These are phyloP conservation scores for Nakazawaea ambrosiae DNA, from an alignment of 805 yeast species.

Conservation along the genomic window DNA sequence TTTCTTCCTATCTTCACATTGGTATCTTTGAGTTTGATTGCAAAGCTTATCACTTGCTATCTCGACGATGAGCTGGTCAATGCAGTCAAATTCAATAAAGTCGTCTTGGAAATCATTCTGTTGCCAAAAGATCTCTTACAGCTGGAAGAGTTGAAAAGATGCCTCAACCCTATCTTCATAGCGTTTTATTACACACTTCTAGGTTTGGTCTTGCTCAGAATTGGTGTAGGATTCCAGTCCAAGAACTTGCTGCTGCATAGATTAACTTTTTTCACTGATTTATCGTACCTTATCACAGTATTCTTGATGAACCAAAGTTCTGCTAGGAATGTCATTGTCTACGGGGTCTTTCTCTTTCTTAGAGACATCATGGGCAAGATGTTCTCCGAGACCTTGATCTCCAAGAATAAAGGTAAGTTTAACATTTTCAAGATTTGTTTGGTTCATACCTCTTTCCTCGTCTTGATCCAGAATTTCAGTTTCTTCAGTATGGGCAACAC, in stretches of 20 bases:
- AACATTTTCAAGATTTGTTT: slow-evolving; percentile 13
- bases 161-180: slow-evolving; percentile 27
- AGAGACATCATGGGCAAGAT: slow-evolving; percentile 13
- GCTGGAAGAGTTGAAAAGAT: slow-evolving; percentile 21
- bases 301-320: slow-evolving; percentile 45
- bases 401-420: slow-evolving; percentile 12
- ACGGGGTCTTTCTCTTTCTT: slow-evolving; percentile 28
- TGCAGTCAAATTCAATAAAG: slow-evolving; percentile 15
- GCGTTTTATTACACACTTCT: slow-evolving; percentile 24
- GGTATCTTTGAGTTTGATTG: slow-evolving; percentile 24
- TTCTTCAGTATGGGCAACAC: slow-evolving; percentile 90
- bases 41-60: slow-evolving; percentile 10
- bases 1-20: slow-evolving; percentile 42
- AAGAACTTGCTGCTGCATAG: not conserved
- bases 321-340: slow-evolving; percentile 41
- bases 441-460: slow-evolving; percentile 25
- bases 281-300: slow-evolving; percentile 29
- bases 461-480: slow-evolving; percentile 64
- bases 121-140: slow-evolving; percentile 25
- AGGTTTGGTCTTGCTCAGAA: slow-evolving; percentile 25
- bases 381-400: slow-evolving; percentile 2
- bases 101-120: slow-evolving; percentile 16
- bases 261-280: slow-evolving; percentile 25
- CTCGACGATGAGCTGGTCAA: slow-evolving; percentile 4
- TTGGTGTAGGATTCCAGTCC: slow-evolving; percentile 16